These are phyloP conservation scores for Graphilbum sp. DNA, from an alignment of 2,329 filamentous ascomycete species.

Conservation along the genomic window DNA sequence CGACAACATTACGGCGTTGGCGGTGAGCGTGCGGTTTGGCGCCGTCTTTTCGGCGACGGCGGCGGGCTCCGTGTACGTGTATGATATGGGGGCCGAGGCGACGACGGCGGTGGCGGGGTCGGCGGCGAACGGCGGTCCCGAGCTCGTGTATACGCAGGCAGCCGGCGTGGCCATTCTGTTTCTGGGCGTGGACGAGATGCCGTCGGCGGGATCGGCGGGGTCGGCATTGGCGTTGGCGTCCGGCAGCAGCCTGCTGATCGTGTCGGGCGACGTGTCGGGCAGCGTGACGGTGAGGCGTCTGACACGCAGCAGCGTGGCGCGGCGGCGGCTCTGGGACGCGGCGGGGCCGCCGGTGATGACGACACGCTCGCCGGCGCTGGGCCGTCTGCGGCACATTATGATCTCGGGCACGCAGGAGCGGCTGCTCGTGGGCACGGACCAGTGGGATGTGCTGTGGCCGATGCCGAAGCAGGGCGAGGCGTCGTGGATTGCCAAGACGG, in stretches of 20 bases:
- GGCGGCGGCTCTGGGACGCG: conserved; percentile 1
- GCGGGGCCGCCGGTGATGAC: not conserved
- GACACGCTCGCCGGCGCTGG: not conserved
- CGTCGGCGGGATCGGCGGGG: too few relatives aligned
- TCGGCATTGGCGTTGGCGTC: too few relatives aligned
- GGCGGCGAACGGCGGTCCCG: too few relatives aligned
- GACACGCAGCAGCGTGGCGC: not conserved
- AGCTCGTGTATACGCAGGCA: conserved; percentile 5
- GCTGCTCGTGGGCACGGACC: conserved; percentile 7
- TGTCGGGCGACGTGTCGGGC: conserved; percentile 6
- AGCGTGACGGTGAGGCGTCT: conserved; percentile 7
- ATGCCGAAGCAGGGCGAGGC: conserved; percentile 2
- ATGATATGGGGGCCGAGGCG: too few relatives aligned
- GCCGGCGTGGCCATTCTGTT: conserved; percentile 1
- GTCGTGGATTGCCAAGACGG: not conserved
- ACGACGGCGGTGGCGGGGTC: too few relatives aligned
- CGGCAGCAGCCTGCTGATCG: conserved; percentile 6
- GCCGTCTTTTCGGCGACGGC: conserved; percentile 10
- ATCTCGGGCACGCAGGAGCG: conserved; percentile 5
- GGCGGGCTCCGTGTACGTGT: conserved; percentile 10
- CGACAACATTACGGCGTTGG: conserved; percentile 8
- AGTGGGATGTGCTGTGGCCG: conserved; percentile 7
- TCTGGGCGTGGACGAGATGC: conserved; percentile 9
- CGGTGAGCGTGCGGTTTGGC: not conserved
- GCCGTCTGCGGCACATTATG: conserved; percentile 5